A percentile compares a stretch with the other conserved stretches of the same genome.
phyloP scores from a whole-genome alignment of 2,329 filamentous ascomycete genomes.

The Trichoderma simmonsii region DNA sequence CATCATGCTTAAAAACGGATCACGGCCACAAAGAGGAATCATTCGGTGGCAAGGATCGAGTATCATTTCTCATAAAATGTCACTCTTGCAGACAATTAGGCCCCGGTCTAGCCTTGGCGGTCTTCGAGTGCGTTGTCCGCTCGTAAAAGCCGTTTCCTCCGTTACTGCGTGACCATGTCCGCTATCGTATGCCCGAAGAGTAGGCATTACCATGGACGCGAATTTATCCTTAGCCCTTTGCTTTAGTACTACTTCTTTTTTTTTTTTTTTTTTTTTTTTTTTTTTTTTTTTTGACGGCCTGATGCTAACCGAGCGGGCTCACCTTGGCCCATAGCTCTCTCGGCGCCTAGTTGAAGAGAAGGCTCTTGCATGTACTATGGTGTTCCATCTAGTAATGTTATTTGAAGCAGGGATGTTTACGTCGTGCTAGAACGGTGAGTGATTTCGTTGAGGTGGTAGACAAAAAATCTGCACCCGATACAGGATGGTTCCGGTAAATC shows the following conservation, averaged over 20 bases:
- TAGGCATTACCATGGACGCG: neutral
- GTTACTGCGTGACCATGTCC: neutral
- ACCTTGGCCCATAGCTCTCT: neutral
- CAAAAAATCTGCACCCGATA: neutral
- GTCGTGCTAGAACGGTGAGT: neutral
- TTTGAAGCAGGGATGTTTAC: neutral
- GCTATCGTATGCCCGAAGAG: neutral
- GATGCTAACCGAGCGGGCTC: neutral
- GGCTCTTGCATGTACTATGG: neutral
- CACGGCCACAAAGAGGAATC: neutral
- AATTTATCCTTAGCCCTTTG: neutral
- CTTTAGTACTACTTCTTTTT: neutral
- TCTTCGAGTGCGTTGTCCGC: neutral
- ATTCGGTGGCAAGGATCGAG: neutral
- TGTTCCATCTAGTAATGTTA: neutral
- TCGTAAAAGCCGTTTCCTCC: neutral
- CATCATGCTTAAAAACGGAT: neutral
- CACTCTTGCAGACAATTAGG: neutral
- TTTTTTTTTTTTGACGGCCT: neutral
- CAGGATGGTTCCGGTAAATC: no score
- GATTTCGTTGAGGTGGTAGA: accelerated
- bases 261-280: neutral
- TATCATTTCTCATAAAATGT: neutral
- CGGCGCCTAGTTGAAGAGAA: neutral
- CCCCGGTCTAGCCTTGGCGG: neutral